Evolutionary conservation across 1,139 yeast genomes (phyloP).

Genomic region (Taphrina betulina): DNA sequence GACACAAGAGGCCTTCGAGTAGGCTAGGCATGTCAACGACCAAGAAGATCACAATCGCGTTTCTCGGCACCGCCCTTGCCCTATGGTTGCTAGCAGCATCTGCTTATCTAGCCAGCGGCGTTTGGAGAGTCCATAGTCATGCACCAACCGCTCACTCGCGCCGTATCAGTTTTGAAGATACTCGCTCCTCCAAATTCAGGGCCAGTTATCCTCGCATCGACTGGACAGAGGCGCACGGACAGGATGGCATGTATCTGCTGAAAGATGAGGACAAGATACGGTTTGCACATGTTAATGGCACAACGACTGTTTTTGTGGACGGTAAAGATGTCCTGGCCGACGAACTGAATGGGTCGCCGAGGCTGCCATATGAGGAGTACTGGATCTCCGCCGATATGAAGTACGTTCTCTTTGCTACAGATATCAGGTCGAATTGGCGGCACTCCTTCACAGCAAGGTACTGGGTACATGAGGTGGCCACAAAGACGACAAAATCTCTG

Average conservation of each 20-base stretch:
- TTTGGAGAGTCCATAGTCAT: conserved; percentile 10
- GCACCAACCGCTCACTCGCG: conserved; percentile 22
- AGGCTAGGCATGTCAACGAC: background rate
- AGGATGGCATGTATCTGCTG: conserved; percentile 25
- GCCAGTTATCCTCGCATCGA: conserved; percentile 15
- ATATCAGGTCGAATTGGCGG: conserved; percentile 63
- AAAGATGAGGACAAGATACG: background rate
- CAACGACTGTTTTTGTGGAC: conserved; percentile 12
- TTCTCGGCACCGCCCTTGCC: background rate
- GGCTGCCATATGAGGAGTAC: conserved; percentile 12
- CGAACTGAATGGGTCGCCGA: conserved; percentile 2
- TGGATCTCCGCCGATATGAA: conserved; percentile 34
- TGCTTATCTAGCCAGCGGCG: conserved; percentile 8
- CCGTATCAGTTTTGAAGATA: conserved; percentile 7
- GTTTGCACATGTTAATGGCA: conserved; percentile 25
- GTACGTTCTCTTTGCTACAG: conserved; percentile 44
- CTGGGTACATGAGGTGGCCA: conserved; percentile 58
- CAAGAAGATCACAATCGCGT: background rate
- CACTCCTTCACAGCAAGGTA: conserved; percentile 68
- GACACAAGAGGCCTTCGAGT: background rate
- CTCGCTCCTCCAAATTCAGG: conserved; percentile 3
- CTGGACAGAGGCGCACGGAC: conserved; percentile 31
- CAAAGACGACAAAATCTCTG: conserved; percentile 42
- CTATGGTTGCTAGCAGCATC: conserved; percentile 16
- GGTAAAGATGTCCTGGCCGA: conserved; percentile 12